These are phyloP conservation scores for Suhomyces atakaporum DNA, from an alignment of 1,139 yeast genomes.

Conservation along the genomic window DNA sequence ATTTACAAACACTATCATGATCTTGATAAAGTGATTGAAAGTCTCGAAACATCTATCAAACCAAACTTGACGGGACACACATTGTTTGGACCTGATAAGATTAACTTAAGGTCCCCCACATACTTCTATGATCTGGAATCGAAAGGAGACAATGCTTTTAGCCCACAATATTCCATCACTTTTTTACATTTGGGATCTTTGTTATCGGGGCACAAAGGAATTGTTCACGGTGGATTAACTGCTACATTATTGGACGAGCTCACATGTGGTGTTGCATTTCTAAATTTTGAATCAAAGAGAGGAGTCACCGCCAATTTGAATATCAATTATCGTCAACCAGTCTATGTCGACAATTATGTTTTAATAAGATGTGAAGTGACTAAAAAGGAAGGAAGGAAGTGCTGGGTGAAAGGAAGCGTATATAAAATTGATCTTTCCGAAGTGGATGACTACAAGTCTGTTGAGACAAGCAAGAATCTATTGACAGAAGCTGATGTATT, in stretches of 20 bases:
- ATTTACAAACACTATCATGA: constrained; percentile 6
- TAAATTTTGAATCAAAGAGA: constrained; percentile 43
- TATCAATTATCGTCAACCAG: constrained; percentile 43
- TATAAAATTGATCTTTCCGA: constrained; percentile 22
- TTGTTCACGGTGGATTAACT: constrained; percentile 58
- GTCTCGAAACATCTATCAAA: constrained; percentile 19
- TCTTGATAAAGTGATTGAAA: constrained; percentile 2
- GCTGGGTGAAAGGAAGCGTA: constrained; percentile 45
- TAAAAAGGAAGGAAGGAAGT: constrained; percentile 43
- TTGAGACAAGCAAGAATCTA: constrained; percentile 27
- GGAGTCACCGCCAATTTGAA: constrained; percentile 52
- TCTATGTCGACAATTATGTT: constrained; percentile 35
- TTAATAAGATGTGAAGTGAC: constrained; percentile 38
- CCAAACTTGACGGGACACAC: constrained; percentile 44
- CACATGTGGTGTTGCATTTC: constrained; percentile 54
- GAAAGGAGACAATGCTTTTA: constrained; percentile 19
- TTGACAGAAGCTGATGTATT: constrained; percentile 45
- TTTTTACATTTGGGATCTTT: constrained; percentile 48
- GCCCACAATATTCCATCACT: constrained; percentile 36
- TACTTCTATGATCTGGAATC: constrained; percentile 37
- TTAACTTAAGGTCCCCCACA: constrained; percentile 38
- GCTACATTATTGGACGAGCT: constrained; percentile 57
- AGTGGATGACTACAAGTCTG: constrained; percentile 16
- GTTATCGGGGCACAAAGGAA: constrained; percentile 51
- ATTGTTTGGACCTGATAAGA: constrained; percentile 37